Base-by-base conservation (phyloP, 805 yeast species). In the Naumovozyma baii region DNA sequence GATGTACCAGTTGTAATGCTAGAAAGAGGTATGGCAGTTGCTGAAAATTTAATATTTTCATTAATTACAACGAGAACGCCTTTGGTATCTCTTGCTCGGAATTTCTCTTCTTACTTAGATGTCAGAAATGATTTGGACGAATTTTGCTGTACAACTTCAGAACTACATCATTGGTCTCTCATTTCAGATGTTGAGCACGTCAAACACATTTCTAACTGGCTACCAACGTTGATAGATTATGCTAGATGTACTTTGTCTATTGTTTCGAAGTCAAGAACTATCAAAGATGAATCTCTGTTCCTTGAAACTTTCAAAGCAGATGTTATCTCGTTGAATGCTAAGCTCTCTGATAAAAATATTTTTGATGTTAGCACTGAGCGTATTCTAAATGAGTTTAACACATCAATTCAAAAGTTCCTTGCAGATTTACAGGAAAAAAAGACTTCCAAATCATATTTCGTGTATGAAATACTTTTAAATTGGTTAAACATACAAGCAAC, bases 1-100 rank as follows among this genome's bases (percentile, higher is more conserved):
- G 96, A 86, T 50, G 76, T 84, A 18, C 92, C 96, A 3, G 31
- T 43, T 10, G 65, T 73, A 2, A 94, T 83, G 54, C 72, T 83
- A 22, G 82, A 77, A 44, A 80, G 79, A 47, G 94, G 87, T 30
- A 65, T 86, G 50, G 86, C 87, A 7, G 77, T 78, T 7, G 65
- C 77, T 2, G 96, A 90, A 51, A 80, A 85, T 55, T 55, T 85
- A 37, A 57, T 87, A 3, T 73, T 70, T 41, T 64, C 74, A 2
- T 59, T 87, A 45, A 64, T 82, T 14, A 68, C 73, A 2, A 64
- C 69, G 18, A 70, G 85, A 48, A 59, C 63, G 13, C 73, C 80
- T 1, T 46, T 81, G 25, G 44, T 51, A 2, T 57, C 59, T 12
- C 34, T 63, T 7, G 48, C 62, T 8, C 16, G 36, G 1, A 42